A percentile compares a stretch with the other conserved stretches of the same genome.
Conservation (phyloP, 108 stramenopile genomes). For the Conticribra guillardii region DNA sequence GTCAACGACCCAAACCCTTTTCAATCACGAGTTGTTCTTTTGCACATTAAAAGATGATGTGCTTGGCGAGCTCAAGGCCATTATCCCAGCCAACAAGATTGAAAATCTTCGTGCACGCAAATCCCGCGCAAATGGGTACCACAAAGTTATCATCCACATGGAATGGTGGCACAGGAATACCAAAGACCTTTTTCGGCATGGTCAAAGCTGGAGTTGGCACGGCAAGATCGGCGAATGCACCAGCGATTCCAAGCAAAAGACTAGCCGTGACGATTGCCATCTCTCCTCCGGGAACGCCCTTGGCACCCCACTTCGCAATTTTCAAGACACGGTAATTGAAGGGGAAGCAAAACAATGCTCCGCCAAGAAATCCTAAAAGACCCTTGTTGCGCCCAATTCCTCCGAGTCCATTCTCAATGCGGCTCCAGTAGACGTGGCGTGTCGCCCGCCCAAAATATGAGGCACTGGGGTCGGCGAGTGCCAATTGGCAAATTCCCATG, state of each 20-base stretch:
- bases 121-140: constrained; percentile 77
- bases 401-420: constrained; percentile 78
- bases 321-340: constrained; percentile 76
- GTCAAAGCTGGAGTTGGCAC: constrained; percentile 84
- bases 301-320: constrained; percentile 56
- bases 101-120: constrained; percentile 73
- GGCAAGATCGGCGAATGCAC: constrained; percentile 86
- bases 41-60: constrained; percentile 39
- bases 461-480: constrained; percentile 82
- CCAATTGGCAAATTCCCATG: constrained; percentile 80
- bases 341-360: constrained; percentile 74
- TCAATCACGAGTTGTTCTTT: no score
- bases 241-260: constrained; percentile 72
- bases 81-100: constrained; percentile 48
- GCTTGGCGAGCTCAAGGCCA: constrained; percentile 52
- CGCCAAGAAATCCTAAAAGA: constrained; percentile 81
- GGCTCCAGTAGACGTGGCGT: constrained; percentile 81
- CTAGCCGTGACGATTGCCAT: constrained; percentile 48
- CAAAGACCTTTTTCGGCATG: constrained; percentile 72
- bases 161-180: constrained; percentile 80
- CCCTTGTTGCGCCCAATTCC: constrained; percentile 90
- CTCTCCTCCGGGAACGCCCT: constrained; percentile 39
- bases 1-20: no score
- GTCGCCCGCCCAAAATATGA: constrained; percentile 79
- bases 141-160: constrained; percentile 90